Base-by-base conservation (phyloP, 345 rosid species). In the Fremontodendron californicum region DNA sequence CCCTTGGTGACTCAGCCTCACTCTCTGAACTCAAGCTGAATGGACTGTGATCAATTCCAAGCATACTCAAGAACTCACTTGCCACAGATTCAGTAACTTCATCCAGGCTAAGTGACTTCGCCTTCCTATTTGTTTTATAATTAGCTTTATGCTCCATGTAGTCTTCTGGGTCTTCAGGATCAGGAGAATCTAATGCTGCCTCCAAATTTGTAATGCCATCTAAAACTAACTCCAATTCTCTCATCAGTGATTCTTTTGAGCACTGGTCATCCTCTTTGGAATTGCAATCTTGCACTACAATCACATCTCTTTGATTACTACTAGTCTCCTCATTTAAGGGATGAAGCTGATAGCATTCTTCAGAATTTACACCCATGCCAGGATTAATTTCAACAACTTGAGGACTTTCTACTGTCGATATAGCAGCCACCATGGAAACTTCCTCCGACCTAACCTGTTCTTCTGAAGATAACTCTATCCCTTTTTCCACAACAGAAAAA, bases 1-100 rank as follows among this genome's bases (percentile, higher is more conserved):
- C 99, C 82, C 99, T 86, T 52, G 99, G 99, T 77, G 98, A 95
- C 80, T 95, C 98, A 12, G 99, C 90, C 76, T 95, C 99, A 78
- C 94, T 91, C 75, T 88, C 95, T 52, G 92, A 84, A 82, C 88
- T 87, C 84, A 85, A 68, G 82, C 90, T 89, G 77, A 87, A 83
- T 80, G 97, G 93, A 84, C 92, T 88, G 67, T 88, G 89, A 76
- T 89, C 97, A 52, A 93, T 82, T 52, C 94, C 97, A 80, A 93
- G 82, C 95, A 93, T 90, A 79, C 84, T 83, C 84, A 94, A 84
- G 82, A 94, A 94, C 77, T 94, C 98, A 80, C 82, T 84, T 66
- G 90, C 96, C 79, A 94, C 93, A 31, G 92, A 84, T 13, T 89
- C 92, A 66, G 88, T 80, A 61, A 82, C 82, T 78, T 90, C 88